These are phyloP conservation scores for Hypericum perforatum DNA, from an alignment of 345 rosid species.

Conservation along the genomic window DNA sequence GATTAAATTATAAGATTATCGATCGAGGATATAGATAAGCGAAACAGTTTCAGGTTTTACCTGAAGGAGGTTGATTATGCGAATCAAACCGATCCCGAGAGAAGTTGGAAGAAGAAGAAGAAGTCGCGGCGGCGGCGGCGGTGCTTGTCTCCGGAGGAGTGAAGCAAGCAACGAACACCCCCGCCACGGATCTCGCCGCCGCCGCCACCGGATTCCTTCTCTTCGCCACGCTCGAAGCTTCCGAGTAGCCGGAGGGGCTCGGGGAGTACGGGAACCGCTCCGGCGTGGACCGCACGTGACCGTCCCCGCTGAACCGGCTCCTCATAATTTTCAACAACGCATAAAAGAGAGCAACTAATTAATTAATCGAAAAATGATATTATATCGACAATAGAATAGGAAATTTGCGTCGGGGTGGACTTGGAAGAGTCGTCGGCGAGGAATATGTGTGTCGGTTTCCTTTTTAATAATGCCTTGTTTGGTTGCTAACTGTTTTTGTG, in stretches of 20 bases:
- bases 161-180: slow-evolving; percentile 54
- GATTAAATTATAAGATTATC: no score
- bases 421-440: no score
- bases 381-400: no score
- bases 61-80: background rate
- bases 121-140: slow-evolving; percentile 17
- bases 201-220: slow-evolving; percentile 25
- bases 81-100: slow-evolving; percentile 21
- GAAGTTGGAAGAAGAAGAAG: slow-evolving; percentile 25
- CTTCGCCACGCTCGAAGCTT: slow-evolving; percentile 26
- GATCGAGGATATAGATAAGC: no score
- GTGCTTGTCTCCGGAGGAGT: slow-evolving; percentile 46
- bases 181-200: slow-evolving; percentile 43
- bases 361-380: no score
- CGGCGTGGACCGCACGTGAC: slow-evolving; percentile 31
- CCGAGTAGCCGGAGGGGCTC: slow-evolving; percentile 23
- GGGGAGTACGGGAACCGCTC: slow-evolving; percentile 25
- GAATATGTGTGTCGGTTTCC: no score
- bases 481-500: no score
- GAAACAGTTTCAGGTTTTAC: no score
- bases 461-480: no score
- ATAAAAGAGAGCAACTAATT: background rate
- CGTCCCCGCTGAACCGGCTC: slow-evolving; percentile 16
- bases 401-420: no score
- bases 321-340: slow-evolving; percentile 6